Evolutionary conservation across 2,329 filamentous ascomycete genomes (phyloP), one percentile per base, ranked within the genome.

Genomic region (Podosphaera aphanis): DNA sequence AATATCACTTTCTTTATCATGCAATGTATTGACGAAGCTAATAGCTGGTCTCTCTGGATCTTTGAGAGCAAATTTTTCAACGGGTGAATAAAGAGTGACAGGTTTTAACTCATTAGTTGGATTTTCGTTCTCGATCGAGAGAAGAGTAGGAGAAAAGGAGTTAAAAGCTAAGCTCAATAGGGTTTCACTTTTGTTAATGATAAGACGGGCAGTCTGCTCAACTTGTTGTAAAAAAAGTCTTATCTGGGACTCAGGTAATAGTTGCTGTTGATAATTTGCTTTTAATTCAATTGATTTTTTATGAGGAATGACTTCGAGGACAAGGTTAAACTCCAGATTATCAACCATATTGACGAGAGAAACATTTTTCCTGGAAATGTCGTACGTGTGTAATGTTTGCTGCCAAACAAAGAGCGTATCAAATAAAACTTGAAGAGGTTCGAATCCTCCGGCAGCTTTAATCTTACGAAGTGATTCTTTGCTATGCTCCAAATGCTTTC

Each of bases 381-480:
- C 50, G n/a, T 56, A 51, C 2, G 51, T 49, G 23, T 64, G 61
- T 1, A 79, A 63, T 0, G 77, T 80, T 56, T 93, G 79, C 54
- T 94, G 86, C 67, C 86, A 94, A 0, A 86, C 77, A 54, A 93
- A 78, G 0, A 93, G 64, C 0, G 77, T 69, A 52, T 93, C 82
- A 52, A 88, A 93, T 0, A 93, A 61, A 1, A 62, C 61, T 35
- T 73, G 67, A 0, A 68, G 64, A 0, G 73, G 65, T 23, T 67
- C 62, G 0, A 79, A 49, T 0, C 68, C 70, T 2, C 69, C 71
- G 1, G 69, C 60, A 51, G 70, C 73, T 54, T 74, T 78, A 51
- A 93, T 82, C 1, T 84, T 74, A 0, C 72, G 63, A 2, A 92
- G 65, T 0, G 83, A 68, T 5, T 85, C 55, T 1, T 64, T 64